These are phyloP conservation scores for Cyclostephanos tholiformis DNA, from an alignment of 108 stramenopile species.

Conservation along the genomic window DNA sequence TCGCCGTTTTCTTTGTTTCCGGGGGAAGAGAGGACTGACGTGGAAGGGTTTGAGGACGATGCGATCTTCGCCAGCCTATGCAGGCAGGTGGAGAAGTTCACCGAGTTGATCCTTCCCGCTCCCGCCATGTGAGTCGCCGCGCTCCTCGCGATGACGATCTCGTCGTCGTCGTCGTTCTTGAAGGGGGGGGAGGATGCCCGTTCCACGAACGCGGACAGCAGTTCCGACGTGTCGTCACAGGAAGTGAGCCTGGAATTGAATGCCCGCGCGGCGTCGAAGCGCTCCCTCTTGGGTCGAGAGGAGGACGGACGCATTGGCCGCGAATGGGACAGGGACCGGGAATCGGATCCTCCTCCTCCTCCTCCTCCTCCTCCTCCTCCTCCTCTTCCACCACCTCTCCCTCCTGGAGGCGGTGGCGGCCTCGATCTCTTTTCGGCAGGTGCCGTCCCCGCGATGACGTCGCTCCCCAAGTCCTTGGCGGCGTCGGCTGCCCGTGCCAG, in stretches of 20 bases:
- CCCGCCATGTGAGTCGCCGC: constrained; percentile 53
- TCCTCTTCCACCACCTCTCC: no score
- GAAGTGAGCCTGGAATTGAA: constrained; percentile 41
- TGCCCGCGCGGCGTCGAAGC: constrained; percentile 7
- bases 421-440: background rate
- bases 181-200: constrained; percentile 20
- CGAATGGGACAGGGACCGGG: background rate
- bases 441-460: no score
- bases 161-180: background rate
- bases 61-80: constrained; percentile 73
- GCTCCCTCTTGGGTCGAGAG: background rate
- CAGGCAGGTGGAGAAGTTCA: constrained; percentile 79
- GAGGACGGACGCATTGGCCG: background rate
- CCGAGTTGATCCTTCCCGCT: constrained; percentile 62
- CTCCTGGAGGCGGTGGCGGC: background rate
- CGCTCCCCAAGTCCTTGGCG: no score
- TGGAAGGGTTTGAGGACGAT: constrained; percentile 1
- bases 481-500: background rate
- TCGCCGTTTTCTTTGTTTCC: constrained; percentile 32
- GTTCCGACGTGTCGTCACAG: constrained; percentile 28
- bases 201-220: constrained; percentile 38
- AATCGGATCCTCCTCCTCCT: background rate
- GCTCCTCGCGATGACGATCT: background rate
- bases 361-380: background rate
- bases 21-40: background rate